phyloP scores from a whole-genome alignment of 495 filamentous ascomycete species.

The Penicillium canariense region DNA sequence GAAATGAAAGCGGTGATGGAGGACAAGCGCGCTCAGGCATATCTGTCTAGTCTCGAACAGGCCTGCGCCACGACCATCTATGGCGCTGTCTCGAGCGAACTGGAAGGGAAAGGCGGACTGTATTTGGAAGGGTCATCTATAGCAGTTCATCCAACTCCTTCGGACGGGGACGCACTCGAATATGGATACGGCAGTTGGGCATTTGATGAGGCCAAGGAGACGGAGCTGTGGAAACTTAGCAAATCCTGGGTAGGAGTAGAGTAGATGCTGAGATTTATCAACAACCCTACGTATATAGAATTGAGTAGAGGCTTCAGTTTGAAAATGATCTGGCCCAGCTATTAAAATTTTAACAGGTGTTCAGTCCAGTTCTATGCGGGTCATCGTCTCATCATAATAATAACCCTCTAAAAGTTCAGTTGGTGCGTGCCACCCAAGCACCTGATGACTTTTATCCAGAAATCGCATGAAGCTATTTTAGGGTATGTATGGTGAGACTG shows the following conservation, averaged over 20 bases:
- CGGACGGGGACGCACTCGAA: neutral
- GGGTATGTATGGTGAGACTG: no score
- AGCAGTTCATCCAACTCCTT: neutral
- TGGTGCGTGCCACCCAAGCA: no score
- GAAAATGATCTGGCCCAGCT: no score
- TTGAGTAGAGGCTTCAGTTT: no score
- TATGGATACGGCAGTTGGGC: no score
- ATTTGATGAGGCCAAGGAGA: neutral
- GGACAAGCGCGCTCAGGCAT: conserved; percentile 20
- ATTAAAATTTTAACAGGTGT: no score
- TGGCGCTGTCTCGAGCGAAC: conserved; percentile 36
- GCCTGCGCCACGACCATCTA: conserved; percentile 40
- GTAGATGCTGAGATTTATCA: neutral
- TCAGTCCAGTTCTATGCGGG: no score
- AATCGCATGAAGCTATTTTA: no score
- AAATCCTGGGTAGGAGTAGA: neutral
- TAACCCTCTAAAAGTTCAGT: no score
- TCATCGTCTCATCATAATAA: no score
- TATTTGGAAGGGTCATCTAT: conserved; percentile 30
- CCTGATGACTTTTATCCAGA: no score
- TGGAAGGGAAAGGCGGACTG: conserved; percentile 33
- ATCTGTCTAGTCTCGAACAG: conserved; percentile 31
- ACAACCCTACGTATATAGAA: no score
- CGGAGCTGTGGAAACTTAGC: neutral
- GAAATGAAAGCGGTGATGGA: conserved; percentile 1